phyloP scores from a whole-genome alignment of 2,329 filamentous ascomycete species.

The Arthrobotrys entomopaga region DNA sequence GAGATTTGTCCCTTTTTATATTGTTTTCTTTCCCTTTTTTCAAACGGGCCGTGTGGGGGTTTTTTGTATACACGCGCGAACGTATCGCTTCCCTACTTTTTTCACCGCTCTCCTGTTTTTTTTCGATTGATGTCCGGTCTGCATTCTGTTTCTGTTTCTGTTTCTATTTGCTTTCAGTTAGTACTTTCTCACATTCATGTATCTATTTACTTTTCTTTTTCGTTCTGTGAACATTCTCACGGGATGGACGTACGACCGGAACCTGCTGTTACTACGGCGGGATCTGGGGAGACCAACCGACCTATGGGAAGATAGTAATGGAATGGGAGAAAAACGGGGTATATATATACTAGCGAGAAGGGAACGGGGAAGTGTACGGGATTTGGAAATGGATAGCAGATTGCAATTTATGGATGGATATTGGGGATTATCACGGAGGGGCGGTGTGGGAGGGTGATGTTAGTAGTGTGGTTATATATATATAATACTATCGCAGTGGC shows the following conservation, averaged over 20 bases:
- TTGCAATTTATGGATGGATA: too few relatives aligned
- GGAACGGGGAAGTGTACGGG: background rate
- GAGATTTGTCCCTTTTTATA: background rate
- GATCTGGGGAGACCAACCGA: slow-evolving; percentile 3
- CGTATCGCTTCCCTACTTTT: background rate
- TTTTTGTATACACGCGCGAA: background rate
- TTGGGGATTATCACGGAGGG: slow-evolving; percentile 5
- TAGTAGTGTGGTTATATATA: slow-evolving; percentile 3
- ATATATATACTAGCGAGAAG: background rate
- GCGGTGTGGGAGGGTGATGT: slow-evolving; percentile 1
- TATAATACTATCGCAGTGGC: slow-evolving; percentile 1
- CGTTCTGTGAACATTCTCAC: slow-evolving; percentile 26
- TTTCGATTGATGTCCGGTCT: background rate
- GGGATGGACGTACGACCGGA: background rate
- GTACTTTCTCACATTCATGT: slow-evolving; percentile 6
- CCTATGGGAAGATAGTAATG: slow-evolving; percentile 18
- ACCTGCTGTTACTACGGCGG: background rate
- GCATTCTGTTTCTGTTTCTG: slow-evolving; percentile 9
- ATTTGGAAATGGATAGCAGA: slow-evolving; percentile 6
- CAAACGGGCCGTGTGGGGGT: background rate
- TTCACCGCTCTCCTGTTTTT: background rate
- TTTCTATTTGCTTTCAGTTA: slow-evolving; percentile 4
- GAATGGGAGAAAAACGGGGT: background rate
- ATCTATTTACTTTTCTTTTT: background rate
- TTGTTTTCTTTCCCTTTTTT: slow-evolving; percentile 4